These are phyloP conservation scores for Phytophthora boehmeriae DNA, from an alignment of 352 stramenopile species.

Conservation along the genomic window DNA sequence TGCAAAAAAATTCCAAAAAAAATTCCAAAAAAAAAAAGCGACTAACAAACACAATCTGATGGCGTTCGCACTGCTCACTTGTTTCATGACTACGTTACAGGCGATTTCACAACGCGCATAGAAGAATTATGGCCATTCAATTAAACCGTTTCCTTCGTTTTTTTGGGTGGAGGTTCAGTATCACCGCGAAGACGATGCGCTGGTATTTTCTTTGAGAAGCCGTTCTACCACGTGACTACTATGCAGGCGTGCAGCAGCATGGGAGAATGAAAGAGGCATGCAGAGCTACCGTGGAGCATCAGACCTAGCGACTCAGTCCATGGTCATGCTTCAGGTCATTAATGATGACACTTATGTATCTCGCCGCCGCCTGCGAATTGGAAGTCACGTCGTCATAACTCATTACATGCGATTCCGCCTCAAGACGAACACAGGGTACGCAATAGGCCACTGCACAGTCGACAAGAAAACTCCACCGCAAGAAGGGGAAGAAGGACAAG, in stretches of 20 bases:
- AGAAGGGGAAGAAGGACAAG: constrained; percentile 9
- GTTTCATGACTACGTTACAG: constrained; percentile 35
- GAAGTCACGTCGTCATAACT: constrained; percentile 25
- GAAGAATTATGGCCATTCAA: constrained; percentile 1
- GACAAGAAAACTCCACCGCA: constrained; percentile 12
- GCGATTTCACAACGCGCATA: constrained; percentile 19
- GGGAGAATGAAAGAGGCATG: constrained; percentile 43
- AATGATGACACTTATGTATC: constrained; percentile 65
- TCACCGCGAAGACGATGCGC: constrained; percentile 31
- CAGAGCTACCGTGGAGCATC: constrained; percentile 40
- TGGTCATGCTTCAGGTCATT: constrained; percentile 44
- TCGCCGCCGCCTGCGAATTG: constrained; percentile 21
- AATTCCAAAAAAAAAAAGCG: too few species aligned
- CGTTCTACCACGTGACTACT: constrained; percentile 47
- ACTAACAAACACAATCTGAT: too few species aligned
- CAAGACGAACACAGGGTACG: constrained; percentile 32
- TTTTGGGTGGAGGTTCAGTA: constrained; percentile 53
- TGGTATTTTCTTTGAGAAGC: constrained; percentile 60
- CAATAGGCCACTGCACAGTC: constrained; percentile 29
- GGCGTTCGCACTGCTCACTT: constrained; percentile 30
- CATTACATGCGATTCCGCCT: constrained; percentile 58
- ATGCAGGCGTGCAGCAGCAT: constrained; percentile 44
- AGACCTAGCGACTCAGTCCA: constrained; percentile 34
- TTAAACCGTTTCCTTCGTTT: constrained; percentile 40
- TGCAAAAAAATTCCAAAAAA: too few species aligned